Conservation (phyloP, 345 rosid genomes). For the Citrus medica region DNA sequence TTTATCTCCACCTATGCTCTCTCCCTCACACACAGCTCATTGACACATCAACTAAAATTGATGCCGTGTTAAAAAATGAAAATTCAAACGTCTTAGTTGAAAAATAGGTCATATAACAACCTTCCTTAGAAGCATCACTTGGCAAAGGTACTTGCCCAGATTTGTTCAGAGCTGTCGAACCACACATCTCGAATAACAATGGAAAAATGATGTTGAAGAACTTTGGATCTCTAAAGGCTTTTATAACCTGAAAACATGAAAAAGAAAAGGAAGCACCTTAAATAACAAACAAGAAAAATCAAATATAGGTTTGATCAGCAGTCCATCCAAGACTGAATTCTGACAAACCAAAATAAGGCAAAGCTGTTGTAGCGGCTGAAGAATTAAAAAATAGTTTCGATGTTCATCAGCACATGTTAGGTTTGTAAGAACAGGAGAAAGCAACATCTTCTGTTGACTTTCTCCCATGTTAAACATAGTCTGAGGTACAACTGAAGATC, state of each 20-base stretch:
- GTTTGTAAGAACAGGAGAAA: background rate
- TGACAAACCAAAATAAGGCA: background rate
- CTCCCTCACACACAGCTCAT: background rate
- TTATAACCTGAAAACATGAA: slow-evolving; percentile 51
- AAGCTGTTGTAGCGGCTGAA: background rate
- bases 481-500: background rate
- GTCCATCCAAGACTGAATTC: background rate
- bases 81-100: slow-evolving; percentile 2
- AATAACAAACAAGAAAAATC: background rate
- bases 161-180: slow-evolving; percentile 39
- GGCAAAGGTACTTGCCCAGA: slow-evolving; percentile 36
- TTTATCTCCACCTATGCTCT: background rate
- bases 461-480: background rate
- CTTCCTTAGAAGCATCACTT: slow-evolving; percentile 56
- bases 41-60: background rate
- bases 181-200: slow-evolving; percentile 60
- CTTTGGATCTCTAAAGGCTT: slow-evolving; percentile 72
- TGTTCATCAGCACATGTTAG: background rate
- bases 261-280: background rate
- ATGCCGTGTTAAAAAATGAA: background rate
- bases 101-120: slow-evolving; percentile 31
- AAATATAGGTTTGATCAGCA: background rate
- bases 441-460: background rate
- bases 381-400: background rate
- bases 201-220: slow-evolving; percentile 75